These are phyloP conservation scores for Aspergillus fischeri DNA, from an alignment of 2,329 filamentous ascomycete genomes.

Conservation along the genomic window DNA sequence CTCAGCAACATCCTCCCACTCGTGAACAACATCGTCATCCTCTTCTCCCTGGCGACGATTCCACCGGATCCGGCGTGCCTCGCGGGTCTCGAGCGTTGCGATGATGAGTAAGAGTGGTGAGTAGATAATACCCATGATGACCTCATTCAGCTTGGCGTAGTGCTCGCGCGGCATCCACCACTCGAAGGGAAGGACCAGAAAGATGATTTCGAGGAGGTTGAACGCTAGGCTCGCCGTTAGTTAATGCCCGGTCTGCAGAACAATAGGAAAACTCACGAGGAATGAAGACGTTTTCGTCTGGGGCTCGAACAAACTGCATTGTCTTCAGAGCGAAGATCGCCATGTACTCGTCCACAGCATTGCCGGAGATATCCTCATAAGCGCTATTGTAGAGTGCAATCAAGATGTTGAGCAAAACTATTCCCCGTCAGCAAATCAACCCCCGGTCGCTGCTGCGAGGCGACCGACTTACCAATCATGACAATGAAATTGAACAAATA, in stretches of 20 bases:
- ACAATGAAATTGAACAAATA: constrained; percentile 97
- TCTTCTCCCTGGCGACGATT: constrained; percentile 79
- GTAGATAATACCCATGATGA: constrained; percentile 83
- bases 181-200: constrained; percentile 75
- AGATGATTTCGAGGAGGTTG: constrained; percentile 85
- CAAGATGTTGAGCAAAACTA: constrained; percentile 84
- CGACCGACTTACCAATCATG: constrained; percentile 60
- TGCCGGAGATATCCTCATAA: constrained; percentile 89
- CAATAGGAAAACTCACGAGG: constrained; percentile 51
- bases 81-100: constrained; percentile 65
- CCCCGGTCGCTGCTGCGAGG: neutral
- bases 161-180: constrained; percentile 80
- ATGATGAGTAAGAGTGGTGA: constrained; percentile 76
- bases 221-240: constrained; percentile 51
- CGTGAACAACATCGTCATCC: constrained; percentile 83
- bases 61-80: constrained; percentile 61
- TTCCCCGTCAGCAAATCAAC: constrained; percentile 6
- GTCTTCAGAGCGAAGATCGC: constrained; percentile 91
- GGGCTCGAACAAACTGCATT: constrained; percentile 92
- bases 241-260: neutral
- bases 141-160: constrained; percentile 82
- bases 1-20: constrained; percentile 78
- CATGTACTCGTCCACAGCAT: constrained; percentile 93
- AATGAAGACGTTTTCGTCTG: constrained; percentile 98
- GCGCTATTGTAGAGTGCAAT: constrained; percentile 97